A percentile compares a stretch with the other conserved stretches of the same genome.
These are phyloP conservation scores for Fusarium xyrophilum DNA, from an alignment of 2,329 filamentous ascomycete species.

Conservation along the genomic window DNA sequence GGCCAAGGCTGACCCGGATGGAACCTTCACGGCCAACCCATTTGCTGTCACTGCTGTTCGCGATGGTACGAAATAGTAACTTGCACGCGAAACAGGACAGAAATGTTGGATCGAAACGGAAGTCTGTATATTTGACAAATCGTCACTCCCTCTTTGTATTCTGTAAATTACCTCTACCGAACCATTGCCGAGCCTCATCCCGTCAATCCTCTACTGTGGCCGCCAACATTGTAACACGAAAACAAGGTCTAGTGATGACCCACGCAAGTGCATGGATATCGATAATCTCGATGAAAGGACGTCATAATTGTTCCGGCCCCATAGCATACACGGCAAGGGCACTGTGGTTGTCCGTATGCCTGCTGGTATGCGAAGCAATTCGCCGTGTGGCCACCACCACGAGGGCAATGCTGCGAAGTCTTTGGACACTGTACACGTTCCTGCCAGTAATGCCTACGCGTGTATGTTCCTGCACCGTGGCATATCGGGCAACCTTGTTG, in stretches of 20 bases:
- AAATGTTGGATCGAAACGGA: rapidly evolving
- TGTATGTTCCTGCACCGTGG: neutral
- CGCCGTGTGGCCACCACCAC: neutral
- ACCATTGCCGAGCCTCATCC: neutral
- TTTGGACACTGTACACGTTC: neutral
- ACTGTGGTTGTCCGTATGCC: neutral
- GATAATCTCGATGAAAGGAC: neutral
- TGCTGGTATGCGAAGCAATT: neutral
- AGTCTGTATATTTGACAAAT: neutral
- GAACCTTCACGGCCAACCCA: conserved; percentile 48
- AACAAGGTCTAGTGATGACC: no score
- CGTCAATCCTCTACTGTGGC: neutral
- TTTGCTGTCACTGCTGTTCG: conserved; percentile 38
- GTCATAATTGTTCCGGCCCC: neutral
- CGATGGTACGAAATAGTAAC: neutral
- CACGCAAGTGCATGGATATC: neutral
- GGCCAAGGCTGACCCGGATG: conserved; percentile 45
- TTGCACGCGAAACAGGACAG: neutral
- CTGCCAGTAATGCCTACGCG: neutral
- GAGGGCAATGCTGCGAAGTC: neutral
- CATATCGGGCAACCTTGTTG: neutral
- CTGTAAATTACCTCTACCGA: no score
- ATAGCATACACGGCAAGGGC: neutral
- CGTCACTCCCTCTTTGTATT: no score
- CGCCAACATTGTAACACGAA: neutral